Base-by-base conservation (phyloP, 805 yeast species). In the Wickerhamiella australiensis region DNA sequence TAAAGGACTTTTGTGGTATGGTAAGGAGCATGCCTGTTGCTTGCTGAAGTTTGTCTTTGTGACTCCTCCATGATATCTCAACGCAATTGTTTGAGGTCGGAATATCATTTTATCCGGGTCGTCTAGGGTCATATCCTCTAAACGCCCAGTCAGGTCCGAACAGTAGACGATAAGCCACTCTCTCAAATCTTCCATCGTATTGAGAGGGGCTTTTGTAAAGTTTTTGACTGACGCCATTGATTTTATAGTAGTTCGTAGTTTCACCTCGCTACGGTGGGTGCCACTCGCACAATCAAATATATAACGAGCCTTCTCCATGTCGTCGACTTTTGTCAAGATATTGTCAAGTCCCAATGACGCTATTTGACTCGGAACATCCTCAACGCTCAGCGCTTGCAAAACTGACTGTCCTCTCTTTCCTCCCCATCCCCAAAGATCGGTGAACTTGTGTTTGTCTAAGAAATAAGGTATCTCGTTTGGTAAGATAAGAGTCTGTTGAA, bases 171-270 rank as follows among this genome's bases (percentile, higher is more conserved):
- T 77, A 6, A 90, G 66, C 98, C 98, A 90, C 18, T 77, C 79
- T 3, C 68, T 55, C 20, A 84, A 76, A 56, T 85, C 95, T 1
- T 67, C 68, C 5, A 72, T 53, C 2, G 71, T 69, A 2, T 63
- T 64, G 2, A 88, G 78, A 0, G 78, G 68, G 9, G 70, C 69
- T 0, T 76, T 74, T 45, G 80, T 65, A 63, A 90, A 80, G 60
- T 87, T 85, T 61, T 92, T 92, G 45, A 80, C 79, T 0, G 96
- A 82, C 65, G 80, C 79, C 97, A 92, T 90, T 0, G 94, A 80
- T 61, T 87, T 85, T 7, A 84, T 71, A 22, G 78, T 77, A 0
- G 79, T 74, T 43, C 82, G 70, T 11, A 75, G 69, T 7, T 71
- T 70, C 4, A 92, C 66, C 20, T 78, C 80, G n/a, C 69, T 69